Evolutionary conservation across 345 rosid genomes (phyloP).

Genomic region (Theobroma cacao): DNA sequence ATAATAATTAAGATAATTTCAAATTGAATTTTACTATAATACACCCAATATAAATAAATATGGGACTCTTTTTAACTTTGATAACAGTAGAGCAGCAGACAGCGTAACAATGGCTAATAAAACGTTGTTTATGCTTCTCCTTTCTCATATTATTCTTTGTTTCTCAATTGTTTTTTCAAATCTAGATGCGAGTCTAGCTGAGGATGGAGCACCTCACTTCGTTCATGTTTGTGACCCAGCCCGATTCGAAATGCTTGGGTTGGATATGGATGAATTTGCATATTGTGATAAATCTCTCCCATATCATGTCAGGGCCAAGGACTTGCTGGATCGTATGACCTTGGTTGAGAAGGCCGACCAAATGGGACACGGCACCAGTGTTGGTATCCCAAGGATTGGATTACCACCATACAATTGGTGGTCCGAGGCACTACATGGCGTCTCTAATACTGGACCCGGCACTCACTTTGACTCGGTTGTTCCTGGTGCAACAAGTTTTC

Average conservation of each 20-base stretch:
- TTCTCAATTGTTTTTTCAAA: too few species aligned
- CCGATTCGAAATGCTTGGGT: background rate
- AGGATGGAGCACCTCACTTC: too few species aligned
- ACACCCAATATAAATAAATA: too few species aligned
- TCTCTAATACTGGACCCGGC: background rate
- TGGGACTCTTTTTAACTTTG: too few species aligned
- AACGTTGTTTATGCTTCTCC: too few species aligned
- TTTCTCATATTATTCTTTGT: too few species aligned
- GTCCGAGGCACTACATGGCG: constrained; percentile 16
- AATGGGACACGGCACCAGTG: background rate
- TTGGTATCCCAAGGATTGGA: background rate
- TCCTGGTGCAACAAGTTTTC: constrained; percentile 13
- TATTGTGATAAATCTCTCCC: background rate
- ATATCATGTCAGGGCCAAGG: background rate
- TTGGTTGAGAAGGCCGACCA: background rate
- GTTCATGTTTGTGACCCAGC: background rate
- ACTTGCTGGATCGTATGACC: background rate
- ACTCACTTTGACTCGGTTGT: background rate
- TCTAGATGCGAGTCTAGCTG: too few species aligned
- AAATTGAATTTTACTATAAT: too few species aligned
- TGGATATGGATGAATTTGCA: background rate
- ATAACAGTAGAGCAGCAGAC: too few species aligned
- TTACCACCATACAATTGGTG: constrained; percentile 7
- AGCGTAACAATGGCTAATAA: too few species aligned
- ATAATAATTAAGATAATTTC: too few species aligned